Evolutionary conservation across 768 basidiomycete genomes (phyloP).

Genomic region (Lentinula guzmanii): DNA sequence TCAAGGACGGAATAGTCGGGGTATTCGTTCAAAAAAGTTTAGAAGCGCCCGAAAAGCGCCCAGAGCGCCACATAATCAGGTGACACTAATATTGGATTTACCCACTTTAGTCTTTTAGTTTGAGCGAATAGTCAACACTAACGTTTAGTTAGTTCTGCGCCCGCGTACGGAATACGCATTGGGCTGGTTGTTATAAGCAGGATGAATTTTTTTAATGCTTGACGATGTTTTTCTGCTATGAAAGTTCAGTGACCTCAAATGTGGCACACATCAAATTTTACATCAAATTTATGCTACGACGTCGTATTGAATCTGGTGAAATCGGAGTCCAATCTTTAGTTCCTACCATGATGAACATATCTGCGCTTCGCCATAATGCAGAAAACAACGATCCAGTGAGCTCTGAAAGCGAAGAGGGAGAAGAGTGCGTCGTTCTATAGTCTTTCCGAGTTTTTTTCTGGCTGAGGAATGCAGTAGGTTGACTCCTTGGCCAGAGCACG

Average conservation of each 20-base stretch:
- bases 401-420: conserved; percentile 5
- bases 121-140: too few species aligned
- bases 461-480: background rate
- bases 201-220: background rate
- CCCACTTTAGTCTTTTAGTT: too few species aligned
- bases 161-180: too few species aligned
- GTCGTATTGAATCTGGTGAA: background rate
- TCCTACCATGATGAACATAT: conserved; percentile 6
- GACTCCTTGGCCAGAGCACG: conserved; percentile 4
- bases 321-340: background rate
- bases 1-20: background rate
- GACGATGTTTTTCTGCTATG: background rate
- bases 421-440: background rate
- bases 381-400: background rate
- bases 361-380: conserved; percentile 5
- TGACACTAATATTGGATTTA: background rate
- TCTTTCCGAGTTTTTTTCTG: background rate
- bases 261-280: background rate
- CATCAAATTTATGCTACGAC: background rate
- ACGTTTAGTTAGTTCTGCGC: too few species aligned
- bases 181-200: background rate
- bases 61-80: background rate
- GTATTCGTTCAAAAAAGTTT: background rate
- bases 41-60: background rate
- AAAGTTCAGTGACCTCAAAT: background rate